phyloP scores from a whole-genome alignment of 345 rosid species.

The Rhizophora mangle region DNA sequence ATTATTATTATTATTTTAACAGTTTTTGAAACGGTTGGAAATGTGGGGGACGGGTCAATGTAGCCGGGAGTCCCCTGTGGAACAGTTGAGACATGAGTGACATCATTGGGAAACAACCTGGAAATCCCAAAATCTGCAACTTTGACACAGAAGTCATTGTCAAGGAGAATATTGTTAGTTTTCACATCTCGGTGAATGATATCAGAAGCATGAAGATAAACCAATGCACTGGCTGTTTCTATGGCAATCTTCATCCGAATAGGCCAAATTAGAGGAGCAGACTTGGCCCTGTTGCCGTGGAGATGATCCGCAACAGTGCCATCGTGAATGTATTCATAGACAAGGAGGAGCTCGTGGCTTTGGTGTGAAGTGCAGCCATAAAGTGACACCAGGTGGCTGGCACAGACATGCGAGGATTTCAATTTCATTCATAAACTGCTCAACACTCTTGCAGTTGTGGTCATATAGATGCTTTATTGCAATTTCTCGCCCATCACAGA shows the following conservation, averaged over 20 bases:
- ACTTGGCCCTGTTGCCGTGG: slow-evolving; percentile 5
- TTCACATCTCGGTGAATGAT: slow-evolving; percentile 18
- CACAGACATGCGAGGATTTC: no score
- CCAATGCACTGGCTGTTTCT: slow-evolving; percentile 14
- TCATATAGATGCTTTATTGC: slow-evolving; percentile 33
- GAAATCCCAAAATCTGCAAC: no score
- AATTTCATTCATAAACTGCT: no score
- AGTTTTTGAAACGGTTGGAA: neutral
- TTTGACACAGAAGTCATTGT: neutral
- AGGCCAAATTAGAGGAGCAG: slow-evolving; percentile 6
- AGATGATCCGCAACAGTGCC: slow-evolving; percentile 17
- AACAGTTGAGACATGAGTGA: no score
- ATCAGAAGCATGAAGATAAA: slow-evolving; percentile 13
- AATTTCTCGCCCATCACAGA: slow-evolving; percentile 29
- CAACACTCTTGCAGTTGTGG: slow-evolving; percentile 1
- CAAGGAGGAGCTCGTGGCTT: neutral
- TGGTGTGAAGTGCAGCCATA: no score
- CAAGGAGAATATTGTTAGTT: slow-evolving; percentile 18
- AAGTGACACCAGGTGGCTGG: no score
- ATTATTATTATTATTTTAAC: neutral
- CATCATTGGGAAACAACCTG: no score
- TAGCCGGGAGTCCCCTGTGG: no score
- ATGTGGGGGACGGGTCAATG: slow-evolving; percentile 33
- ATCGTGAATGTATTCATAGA: slow-evolving; percentile 16
- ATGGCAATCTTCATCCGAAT: slow-evolving; percentile 10